phyloP scores from a whole-genome alignment of 495 filamentous ascomycete species.

The Podospora appendiculata region DNA sequence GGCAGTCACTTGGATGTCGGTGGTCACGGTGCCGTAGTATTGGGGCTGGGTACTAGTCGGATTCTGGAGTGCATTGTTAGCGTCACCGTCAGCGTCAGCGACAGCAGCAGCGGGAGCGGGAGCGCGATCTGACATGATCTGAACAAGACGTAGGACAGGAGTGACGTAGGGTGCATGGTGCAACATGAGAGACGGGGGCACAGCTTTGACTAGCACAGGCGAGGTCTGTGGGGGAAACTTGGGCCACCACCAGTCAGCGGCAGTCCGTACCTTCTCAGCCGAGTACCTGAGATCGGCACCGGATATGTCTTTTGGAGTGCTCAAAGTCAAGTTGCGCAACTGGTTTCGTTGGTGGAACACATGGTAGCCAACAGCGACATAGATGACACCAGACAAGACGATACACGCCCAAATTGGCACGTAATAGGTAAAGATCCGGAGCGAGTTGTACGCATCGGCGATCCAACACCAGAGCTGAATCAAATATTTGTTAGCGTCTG shows the following conservation, averaged over 20 bases:
- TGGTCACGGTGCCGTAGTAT: slow-evolving; percentile 27
- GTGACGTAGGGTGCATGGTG: slow-evolving; percentile 3
- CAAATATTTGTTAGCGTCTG: no score
- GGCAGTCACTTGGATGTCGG: slow-evolving; percentile 27
- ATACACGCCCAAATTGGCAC: slow-evolving; percentile 81
- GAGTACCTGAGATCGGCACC: slow-evolving; percentile 20
- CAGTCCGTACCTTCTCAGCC: slow-evolving; percentile 31
- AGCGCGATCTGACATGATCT: not conserved
- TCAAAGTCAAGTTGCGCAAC: slow-evolving; percentile 41
- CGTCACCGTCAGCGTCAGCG: not conserved
- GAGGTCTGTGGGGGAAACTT: not conserved
- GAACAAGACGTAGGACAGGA: not conserved
- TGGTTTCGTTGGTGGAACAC: slow-evolving; percentile 56
- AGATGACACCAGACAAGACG: slow-evolving; percentile 59
- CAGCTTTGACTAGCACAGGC: not conserved
- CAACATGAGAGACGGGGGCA: not conserved
- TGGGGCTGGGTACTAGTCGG: slow-evolving; percentile 1
- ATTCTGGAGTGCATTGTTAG: slow-evolving; percentile 1
- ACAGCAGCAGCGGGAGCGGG: not conserved
- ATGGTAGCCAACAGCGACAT: slow-evolving; percentile 59
- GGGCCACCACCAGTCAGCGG: not conserved
- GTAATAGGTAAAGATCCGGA: slow-evolving; percentile 75
- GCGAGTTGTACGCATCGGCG: slow-evolving; percentile 52
- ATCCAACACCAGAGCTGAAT: slow-evolving; percentile 81
- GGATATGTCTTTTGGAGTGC: slow-evolving; percentile 21